Evolutionary conservation across 345 rosid genomes (phyloP).

Genomic region (Pugionium cornutum): DNA sequence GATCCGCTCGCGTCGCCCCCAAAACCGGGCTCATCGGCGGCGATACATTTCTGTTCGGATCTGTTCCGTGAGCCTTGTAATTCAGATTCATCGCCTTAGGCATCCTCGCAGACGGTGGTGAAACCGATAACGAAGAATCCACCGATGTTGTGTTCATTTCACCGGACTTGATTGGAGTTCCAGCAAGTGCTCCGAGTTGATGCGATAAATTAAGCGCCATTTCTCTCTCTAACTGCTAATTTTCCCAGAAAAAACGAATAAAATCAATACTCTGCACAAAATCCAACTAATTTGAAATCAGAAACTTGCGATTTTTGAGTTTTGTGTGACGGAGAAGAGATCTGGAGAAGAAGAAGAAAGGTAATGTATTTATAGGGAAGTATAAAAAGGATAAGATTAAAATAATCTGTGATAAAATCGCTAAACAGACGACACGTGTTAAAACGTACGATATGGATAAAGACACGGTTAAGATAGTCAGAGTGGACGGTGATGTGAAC

Average conservation of each 20-base stretch:
- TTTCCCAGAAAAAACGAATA: too few relatives aligned
- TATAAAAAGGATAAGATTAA: conserved; percentile 43
- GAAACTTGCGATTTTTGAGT: background rate
- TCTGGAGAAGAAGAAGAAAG: background rate
- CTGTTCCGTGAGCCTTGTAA: conserved; percentile 39
- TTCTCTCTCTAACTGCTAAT: background rate
- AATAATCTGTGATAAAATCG: conserved; percentile 13
- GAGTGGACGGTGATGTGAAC: conserved; percentile 52
- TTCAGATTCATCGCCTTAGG: conserved; percentile 41
- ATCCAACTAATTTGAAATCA: background rate
- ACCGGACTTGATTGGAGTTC: conserved; percentile 46
- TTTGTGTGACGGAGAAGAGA: conserved; percentile 16
- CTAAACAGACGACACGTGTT: conserved; percentile 41
- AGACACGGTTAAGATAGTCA: conserved; percentile 56
- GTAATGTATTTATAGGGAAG: conserved; percentile 34
- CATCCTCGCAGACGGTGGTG: conserved; percentile 60
- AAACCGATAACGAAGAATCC: conserved; percentile 47
- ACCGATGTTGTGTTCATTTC: conserved; percentile 38
- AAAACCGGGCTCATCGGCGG: conserved; percentile 67
- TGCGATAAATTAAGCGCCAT: conserved; percentile 77
- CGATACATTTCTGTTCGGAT: conserved; percentile 33
- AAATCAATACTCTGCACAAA: background rate
- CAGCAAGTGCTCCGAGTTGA: conserved; percentile 70
- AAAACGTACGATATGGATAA: conserved; percentile 17
- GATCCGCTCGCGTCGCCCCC: conserved; percentile 58